Base-by-base conservation (phyloP, 768 basidiomycete genomes). In the Mycena haematopus region DNA sequence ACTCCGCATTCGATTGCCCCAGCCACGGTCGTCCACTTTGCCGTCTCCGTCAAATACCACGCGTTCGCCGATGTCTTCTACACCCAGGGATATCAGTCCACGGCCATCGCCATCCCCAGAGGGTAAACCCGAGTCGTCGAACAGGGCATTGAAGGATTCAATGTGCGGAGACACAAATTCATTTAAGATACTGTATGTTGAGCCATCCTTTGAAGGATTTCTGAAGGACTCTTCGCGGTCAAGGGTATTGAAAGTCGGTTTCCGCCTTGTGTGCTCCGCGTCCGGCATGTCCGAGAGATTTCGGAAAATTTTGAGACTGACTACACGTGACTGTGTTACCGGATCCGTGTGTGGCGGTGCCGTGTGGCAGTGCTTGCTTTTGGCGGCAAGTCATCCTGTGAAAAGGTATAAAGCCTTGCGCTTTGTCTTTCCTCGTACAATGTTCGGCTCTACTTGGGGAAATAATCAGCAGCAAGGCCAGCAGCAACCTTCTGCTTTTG, bases 61-160 rank as follows among this genome's bases (percentile, higher is more conserved):
- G 63, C 95, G 92, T 69, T 92, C 88, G 0, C 90, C 90, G 40
- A 99, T 90, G 65, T 98, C 93, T 67, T 89, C 85, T 14, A 98
- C 71, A 8, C 86, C 93, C 2, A 93, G 77, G 51, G 86, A 86
- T 9, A 99, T 73, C 11, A 99, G 75, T 0, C 97, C 97, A 35
- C 82, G 82, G 1, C 92, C 92, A 58, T 93, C 86, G 15, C 88
- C 88, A 68, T 89, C 88, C 11, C 90, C 89, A 47, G 81, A 72
- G 60, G 89, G 86, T 57, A 92, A 74, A n/a, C 91, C 91, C 56
- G 91, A 89, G 74, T 96, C 95, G 71, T 98, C 96, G 74, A 98
- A 96, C 27, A 99, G 84, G 17, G 94, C 89, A 76, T 99, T 96
- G 83, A 99, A 99, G 40, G 93, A 95, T 74, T 98, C 92, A 65